Evolutionary conservation across 495 filamentous ascomycete species (phyloP).

Genomic region (Annulohypoxylon maeteangense): DNA sequence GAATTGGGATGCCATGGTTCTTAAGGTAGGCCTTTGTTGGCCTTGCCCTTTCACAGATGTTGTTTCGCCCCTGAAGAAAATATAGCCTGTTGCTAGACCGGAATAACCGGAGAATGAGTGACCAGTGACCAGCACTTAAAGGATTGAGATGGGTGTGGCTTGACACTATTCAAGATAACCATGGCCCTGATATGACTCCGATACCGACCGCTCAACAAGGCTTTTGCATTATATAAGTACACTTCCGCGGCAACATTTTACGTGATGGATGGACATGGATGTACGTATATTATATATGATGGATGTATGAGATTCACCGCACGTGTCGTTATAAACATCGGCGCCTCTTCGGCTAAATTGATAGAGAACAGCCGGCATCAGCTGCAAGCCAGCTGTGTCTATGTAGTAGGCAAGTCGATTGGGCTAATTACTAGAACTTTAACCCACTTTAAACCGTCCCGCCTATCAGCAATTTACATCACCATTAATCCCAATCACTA

Average conservation of each 20-base stretch:
- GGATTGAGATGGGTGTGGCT: neutral
- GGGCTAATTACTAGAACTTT: neutral
- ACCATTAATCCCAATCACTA: constrained; percentile 7
- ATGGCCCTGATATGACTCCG: neutral
- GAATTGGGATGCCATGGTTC: constrained; percentile 37
- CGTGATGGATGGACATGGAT: neutral
- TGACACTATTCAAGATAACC: neutral
- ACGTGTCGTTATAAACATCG: constrained; percentile 12
- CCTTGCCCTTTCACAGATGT: neutral
- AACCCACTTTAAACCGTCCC: too few relatives aligned
- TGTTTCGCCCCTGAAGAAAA: neutral
- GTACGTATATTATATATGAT: too few relatives aligned
- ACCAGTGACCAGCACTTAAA: constrained; percentile 18
- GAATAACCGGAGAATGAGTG: neutral
- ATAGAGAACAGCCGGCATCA: neutral
- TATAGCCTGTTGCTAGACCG: neutral
- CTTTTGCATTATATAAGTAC: neutral
- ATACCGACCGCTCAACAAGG: neutral
- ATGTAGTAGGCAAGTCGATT: neutral
- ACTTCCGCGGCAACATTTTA: neutral
- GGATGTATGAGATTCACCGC: neutral
- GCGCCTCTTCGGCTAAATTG: constrained; percentile 17
- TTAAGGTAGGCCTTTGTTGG: neutral
- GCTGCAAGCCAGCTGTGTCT: neutral
- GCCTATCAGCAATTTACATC: constrained; percentile 21